Base-by-base conservation (phyloP, 1,284 basidiomycete genomes). In the Puccinia polysora region DNA sequence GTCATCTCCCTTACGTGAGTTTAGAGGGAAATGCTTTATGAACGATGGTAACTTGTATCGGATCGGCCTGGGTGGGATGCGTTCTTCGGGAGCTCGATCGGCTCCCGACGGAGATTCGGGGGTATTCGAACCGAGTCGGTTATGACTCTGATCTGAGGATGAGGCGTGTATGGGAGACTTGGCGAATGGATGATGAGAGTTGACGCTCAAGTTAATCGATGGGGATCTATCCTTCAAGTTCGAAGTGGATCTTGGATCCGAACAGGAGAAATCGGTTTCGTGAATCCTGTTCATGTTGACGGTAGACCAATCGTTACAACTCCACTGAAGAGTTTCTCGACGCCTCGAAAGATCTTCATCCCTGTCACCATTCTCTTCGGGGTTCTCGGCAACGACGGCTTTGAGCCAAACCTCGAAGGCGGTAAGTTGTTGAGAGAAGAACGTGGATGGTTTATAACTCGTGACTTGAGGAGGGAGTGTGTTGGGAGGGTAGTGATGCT, bases 361-460 rank as follows among this genome's bases (percentile, higher is more conserved):
- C 25, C 43, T 62, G 52, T 70, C 68, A 32, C 58, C 68, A 34
- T 64, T 63, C 23, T 72, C 59, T 18, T 56, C 69, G 20, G 45
- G 52, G 47, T 72, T 72, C 34, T 63, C 47, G 43, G 58, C 59
- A 20, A 72, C 69, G 2, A 64, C 49, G 25, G 47, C 40, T 34
- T 63, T 72, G 12, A 72, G 50, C 69, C 69, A 72, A 45, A 72
- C 49, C 47, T 72, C 69, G 53, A 72, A 72, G 43, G 69, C 69
- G 8, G 69, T 72, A 40, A 72, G 52, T 49, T 72, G 69, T 36
- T 72, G 59, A 20, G 59, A 45, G 23, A 72, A 72, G 28, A 72
- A 72, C 40, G 69, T 63, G 3, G 69, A 72, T 45, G 58, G 58
- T 45, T 52, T 43, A 53, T 72, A 72, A 36, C 50, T n/a, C 4